Percentiles rank a stretch among this genome's conserved stretches.
Evolutionary conservation across 495 filamentous ascomycete species (phyloP).

Genomic region (Hypoxylon lenormandii): DNA sequence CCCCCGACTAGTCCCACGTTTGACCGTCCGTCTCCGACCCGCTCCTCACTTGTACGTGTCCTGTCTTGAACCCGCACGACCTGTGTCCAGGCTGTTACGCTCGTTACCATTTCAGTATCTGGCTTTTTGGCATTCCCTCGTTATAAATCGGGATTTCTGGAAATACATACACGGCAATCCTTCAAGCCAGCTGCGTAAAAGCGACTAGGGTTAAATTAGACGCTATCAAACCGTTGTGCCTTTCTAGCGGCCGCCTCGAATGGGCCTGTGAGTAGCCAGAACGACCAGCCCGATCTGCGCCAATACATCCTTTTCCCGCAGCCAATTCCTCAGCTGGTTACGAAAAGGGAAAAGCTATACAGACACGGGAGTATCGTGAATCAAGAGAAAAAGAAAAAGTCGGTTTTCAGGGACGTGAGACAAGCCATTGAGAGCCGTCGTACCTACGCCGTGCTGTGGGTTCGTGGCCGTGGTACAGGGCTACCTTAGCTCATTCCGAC

Average conservation of each 20-base stretch:
- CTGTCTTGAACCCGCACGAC: slow-evolving; percentile 32
- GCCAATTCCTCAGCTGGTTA: slow-evolving; percentile 41
- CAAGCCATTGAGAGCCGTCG: slow-evolving; percentile 44
- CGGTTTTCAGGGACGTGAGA: slow-evolving; percentile 47
- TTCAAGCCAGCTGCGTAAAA: slow-evolving; percentile 2
- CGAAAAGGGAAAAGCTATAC: slow-evolving; percentile 45
- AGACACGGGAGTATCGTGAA: slow-evolving; percentile 26
- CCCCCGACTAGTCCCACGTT: slow-evolving; percentile 44
- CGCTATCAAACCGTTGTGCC: slow-evolving; percentile 47
- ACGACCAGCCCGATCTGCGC: slow-evolving; percentile 49
- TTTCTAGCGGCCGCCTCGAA: slow-evolving; percentile 47
- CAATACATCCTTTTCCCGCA: slow-evolving; percentile 43
- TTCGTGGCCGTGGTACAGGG: slow-evolving; percentile 47
- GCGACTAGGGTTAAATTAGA: slow-evolving; percentile 48
- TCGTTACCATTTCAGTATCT: slow-evolving; percentile 48
- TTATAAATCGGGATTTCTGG: slow-evolving; percentile 40
- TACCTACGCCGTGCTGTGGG: slow-evolving; percentile 50
- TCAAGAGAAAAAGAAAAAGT: slow-evolving; percentile 27
- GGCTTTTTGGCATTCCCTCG: slow-evolving; percentile 28
- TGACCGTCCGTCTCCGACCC: slow-evolving; percentile 45
- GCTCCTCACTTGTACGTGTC: slow-evolving; percentile 30
- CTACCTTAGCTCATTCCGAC: slow-evolving; percentile 52
- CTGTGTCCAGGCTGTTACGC: slow-evolving; percentile 45
- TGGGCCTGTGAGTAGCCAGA: slow-evolving; percentile 44
- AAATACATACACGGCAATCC: slow-evolving; percentile 36